Percentiles rank a stretch among this genome's conserved stretches.
These are phyloP conservation scores for Petunia hybrid DNA, from an alignment of 305 asterid species.

Conservation along the genomic window DNA sequence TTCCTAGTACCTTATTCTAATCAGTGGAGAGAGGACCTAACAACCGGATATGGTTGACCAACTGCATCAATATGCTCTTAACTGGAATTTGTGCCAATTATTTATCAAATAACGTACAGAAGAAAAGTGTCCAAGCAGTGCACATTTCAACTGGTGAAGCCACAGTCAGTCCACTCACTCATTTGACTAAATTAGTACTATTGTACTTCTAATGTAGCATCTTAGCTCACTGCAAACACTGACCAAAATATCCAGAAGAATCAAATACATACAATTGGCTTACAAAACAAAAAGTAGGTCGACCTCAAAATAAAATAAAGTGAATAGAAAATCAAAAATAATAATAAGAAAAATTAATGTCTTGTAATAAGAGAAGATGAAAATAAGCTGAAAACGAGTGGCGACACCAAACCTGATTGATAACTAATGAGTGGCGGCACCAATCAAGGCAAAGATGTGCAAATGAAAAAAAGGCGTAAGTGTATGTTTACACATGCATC, in stretches of 20 bases:
- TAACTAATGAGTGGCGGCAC: background rate
- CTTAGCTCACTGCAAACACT: background rate
- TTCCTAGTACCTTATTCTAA: background rate
- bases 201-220: background rate
- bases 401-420: background rate
- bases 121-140: background rate
- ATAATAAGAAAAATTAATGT: background rate
- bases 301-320: constrained; percentile 2
- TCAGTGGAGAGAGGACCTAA: background rate
- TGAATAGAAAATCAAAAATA: background rate
- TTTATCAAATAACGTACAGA: background rate
- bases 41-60: background rate
- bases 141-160: background rate
- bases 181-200: background rate
- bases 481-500: background rate
- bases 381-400: background rate
- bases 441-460: background rate
- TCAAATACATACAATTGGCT: background rate
- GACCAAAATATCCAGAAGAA: background rate
- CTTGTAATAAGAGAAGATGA: background rate
- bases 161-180: background rate
- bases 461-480: background rate
- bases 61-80: background rate
- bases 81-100: background rate
- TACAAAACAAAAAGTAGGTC: background rate